Evolutionary conservation across 2,329 filamentous ascomycete genomes (phyloP).

Genomic region (Phaeosphaeriaceae sp.): DNA sequence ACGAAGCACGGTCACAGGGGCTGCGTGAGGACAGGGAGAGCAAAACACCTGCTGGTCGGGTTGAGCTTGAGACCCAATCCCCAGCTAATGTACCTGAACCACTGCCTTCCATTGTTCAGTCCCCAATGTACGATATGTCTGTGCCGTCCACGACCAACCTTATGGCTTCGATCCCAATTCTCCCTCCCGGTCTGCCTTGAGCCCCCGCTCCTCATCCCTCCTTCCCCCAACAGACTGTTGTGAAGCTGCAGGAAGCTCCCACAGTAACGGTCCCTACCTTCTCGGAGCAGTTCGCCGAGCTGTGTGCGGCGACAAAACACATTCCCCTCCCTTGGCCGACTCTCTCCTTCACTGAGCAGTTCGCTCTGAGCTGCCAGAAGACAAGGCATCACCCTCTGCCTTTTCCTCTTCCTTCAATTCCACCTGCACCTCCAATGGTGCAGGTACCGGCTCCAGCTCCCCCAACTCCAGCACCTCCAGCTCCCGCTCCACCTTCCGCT

Average conservation of each 20-base stretch:
- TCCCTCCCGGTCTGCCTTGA: neutral
- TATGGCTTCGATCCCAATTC: neutral
- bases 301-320: neutral
- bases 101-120: neutral
- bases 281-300: neutral
- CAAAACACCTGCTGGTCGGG: neutral
- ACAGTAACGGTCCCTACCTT: neutral
- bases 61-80: constrained; percentile 2
- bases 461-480: no score
- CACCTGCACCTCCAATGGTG: neutral
- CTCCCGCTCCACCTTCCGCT: neutral
- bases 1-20: neutral
- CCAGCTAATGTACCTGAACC: neutral
- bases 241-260: neutral
- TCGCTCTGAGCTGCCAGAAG: neutral
- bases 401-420: neutral
- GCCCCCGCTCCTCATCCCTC: neutral
- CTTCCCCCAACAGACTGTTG: neutral
- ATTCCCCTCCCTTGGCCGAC: neutral
- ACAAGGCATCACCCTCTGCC: neutral
- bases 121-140: neutral
- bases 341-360: neutral
- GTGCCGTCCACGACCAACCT: neutral
- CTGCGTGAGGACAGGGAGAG: constrained; percentile 3
- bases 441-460: no score